Conservation (phyloP, 179 eudicot species). For the Beta macrorhiza region DNA sequence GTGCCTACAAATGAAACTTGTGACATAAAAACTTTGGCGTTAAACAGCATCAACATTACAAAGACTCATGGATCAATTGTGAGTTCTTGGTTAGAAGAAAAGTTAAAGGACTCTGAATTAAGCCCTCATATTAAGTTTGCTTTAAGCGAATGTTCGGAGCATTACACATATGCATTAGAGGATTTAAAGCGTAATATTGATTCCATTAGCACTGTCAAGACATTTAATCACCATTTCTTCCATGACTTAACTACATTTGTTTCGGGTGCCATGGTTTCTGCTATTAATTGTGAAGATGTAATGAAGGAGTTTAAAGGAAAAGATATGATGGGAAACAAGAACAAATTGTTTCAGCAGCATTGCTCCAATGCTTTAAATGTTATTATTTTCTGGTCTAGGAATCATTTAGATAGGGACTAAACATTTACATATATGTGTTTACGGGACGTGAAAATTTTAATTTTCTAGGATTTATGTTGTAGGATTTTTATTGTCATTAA, state of each 20-base stretch:
- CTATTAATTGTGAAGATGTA: slow-evolving; percentile 1
- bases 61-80: background rate
- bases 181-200: background rate
- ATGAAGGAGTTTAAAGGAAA: slow-evolving; percentile 2
- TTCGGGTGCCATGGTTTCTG: background rate
- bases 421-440: too few species aligned
- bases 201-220: background rate
- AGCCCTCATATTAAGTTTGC: background rate
- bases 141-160: background rate
- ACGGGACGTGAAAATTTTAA: too few species aligned
- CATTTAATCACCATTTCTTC: background rate
- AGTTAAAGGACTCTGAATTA: background rate
- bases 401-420: background rate
- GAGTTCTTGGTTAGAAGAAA: background rate
- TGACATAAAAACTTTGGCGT: background rate
- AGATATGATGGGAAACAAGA: background rate
- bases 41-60: background rate
- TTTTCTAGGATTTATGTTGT: too few species aligned
- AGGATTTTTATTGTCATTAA: too few species aligned
- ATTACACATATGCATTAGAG: background rate
- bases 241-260: slow-evolving; percentile 1
- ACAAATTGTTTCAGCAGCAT: slow-evolving; percentile 1
- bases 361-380: slow-evolving; percentile 9
- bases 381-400: background rate
- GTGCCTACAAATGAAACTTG: background rate